These are phyloP conservation scores for Emiliania huxleyi DNA, from an alignment of 78 protist genomes.

Conservation along the genomic window DNA sequence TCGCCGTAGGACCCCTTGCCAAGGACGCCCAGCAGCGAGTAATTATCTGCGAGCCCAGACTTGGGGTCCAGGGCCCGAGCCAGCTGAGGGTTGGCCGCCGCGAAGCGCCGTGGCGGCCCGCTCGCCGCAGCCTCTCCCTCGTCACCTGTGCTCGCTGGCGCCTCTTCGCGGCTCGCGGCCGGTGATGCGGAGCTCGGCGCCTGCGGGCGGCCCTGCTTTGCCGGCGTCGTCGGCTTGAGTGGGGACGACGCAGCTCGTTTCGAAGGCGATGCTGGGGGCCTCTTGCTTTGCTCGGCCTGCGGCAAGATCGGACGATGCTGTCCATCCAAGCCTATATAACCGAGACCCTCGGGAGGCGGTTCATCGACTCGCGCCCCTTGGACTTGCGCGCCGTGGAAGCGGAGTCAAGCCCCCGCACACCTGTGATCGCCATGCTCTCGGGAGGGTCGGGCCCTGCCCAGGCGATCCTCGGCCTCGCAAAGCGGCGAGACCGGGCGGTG, in stretches of 20 bases:
- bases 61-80: neutral
- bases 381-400: slow-evolving; percentile 38
- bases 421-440: slow-evolving; percentile 73
- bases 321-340: neutral
- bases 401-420: slow-evolving; percentile 55
- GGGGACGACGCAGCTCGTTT: too few relatives aligned
- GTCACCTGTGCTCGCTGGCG: too few relatives aligned
- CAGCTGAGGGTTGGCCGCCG: neutral
- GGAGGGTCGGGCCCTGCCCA: slow-evolving; percentile 86
- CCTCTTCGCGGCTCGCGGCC: too few relatives aligned
- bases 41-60: neutral
- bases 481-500: slow-evolving; percentile 60
- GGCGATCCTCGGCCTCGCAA: slow-evolving; percentile 62
- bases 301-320: slow-evolving; percentile 75
- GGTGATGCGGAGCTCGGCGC: too few relatives aligned
- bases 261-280: too few relatives aligned
- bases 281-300: slow-evolving; percentile 63
- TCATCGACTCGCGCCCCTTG: slow-evolving; percentile 56
- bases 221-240: too few relatives aligned
- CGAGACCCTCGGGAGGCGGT: slow-evolving; percentile 52
- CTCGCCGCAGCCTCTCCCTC: too few relatives aligned
- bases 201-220: too few relatives aligned
- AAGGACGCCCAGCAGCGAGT: neutral
- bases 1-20: slow-evolving; percentile 23
- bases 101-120: too few relatives aligned